Evolutionary conservation across 768 basidiomycete genomes (phyloP).

Genomic region (Rhizopogon salebrosus): DNA sequence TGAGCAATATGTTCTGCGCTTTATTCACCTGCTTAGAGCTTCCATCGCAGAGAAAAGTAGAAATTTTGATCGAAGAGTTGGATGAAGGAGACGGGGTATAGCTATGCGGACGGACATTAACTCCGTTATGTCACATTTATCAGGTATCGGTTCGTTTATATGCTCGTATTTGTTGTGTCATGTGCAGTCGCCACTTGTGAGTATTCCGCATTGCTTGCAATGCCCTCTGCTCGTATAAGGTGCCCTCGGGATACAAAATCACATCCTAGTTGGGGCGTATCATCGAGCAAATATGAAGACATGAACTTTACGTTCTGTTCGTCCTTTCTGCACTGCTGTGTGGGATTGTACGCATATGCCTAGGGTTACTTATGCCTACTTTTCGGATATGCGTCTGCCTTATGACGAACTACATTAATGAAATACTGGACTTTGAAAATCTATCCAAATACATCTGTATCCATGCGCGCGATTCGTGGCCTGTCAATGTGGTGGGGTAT

Average conservation of each 20-base stretch:
- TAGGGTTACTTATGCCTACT: not conserved
- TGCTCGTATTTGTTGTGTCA: slow-evolving; percentile 2
- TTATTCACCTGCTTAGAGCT: slow-evolving; percentile 6
- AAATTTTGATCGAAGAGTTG: slow-evolving; percentile 53
- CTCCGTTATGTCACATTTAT: not conserved
- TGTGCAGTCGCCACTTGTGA: not conserved
- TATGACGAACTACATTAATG: not conserved
- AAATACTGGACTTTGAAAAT: too few species aligned
- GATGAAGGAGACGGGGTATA: slow-evolving; percentile 58
- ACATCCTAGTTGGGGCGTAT: slow-evolving; percentile 68
- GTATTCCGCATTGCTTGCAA: slow-evolving; percentile 1
- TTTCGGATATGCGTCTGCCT: not conserved
- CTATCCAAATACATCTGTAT: not conserved
- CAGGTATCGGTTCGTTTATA: slow-evolving; percentile 3
- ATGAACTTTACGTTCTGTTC: not conserved
- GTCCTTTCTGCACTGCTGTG: not conserved
- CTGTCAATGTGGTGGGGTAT: not conserved
- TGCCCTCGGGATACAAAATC: slow-evolving; percentile 60
- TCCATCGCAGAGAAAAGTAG: slow-evolving; percentile 51
- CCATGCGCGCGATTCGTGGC: not conserved
- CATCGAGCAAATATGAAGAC: slow-evolving; percentile 59
- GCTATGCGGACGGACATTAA: slow-evolving; percentile 4
- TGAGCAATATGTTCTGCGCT: slow-evolving; percentile 27
- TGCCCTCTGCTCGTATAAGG: slow-evolving; percentile 63
- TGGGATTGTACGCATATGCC: not conserved